Evolutionary conservation across 1,284 basidiomycete species (phyloP), one percentile per base, ranked within the genome.

Genomic region (Ceratobasidium sp.): DNA sequence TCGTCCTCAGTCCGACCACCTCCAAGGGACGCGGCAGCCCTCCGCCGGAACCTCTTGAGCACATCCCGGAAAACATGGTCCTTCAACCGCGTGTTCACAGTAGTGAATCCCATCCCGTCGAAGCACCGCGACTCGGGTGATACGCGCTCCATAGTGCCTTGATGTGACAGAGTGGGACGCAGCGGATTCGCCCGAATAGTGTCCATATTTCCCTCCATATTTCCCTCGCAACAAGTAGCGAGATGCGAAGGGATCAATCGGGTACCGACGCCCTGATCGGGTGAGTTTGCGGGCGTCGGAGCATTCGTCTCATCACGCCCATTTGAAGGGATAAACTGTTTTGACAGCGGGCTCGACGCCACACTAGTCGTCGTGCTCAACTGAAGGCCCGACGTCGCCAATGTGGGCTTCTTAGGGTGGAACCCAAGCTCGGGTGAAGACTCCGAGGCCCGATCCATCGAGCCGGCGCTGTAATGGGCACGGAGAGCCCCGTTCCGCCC

Each of bases 31-130:
- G 41, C 55, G 43, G 57, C 49, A 32, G 82, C 84, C 52, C 86
- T 85, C 70, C 87, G 87, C 35, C 84, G 84, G 73, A 94, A 87
- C 38, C 90, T 86, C 57, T 89, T 88, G 73, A 98, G 83, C 38
- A 98, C 89, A 14, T 92, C 92, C 71, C 89, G 91, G 80, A 98
- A 96, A 55, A 98, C 93, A 76, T 96, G 94, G 78, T 98, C 95
- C 82, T 95, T 96, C 73, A 98, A 84, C 80, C 89, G 93, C 50
- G 92, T 94, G 80, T 98, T 98, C 72, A 98, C 95, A 55, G 90
- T 88, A 1, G 96, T 98, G 16, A 93, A 94, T 0, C 96, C 96
- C 0, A 90, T 93, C 2, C 96, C 96, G 46, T 91, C 92, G 77
- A 93, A 94, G 85, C 85, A 85, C 18, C 75, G 77, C 4, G 58